Evolutionary conservation across 371 early-diverging fungal genomes (phyloP), one percentile per base, ranked within the genome.

Genomic region (Smittium culicis): DNA sequence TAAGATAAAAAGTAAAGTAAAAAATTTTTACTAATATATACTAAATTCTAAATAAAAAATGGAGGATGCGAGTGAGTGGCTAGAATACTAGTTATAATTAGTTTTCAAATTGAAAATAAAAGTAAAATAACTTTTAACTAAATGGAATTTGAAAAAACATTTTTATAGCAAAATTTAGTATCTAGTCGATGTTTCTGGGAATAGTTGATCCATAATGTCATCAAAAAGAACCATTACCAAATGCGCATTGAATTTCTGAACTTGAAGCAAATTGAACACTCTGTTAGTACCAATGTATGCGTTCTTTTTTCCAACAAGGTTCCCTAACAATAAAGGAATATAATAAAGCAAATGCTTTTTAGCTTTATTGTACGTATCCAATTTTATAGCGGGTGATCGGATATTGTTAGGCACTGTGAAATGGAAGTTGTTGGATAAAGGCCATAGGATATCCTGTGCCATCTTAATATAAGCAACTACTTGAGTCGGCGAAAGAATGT

Each of bases 271-370:
- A 31, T 82, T 83, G 68, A 87, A 82, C 11, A 91, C 72, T 34
- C 88, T 74, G 32, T 80, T 66, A 0, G 93, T 91, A 8, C 93
- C 94, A 33, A 83, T 79, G 17, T 83, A 73, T 0, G 93, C 89
- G 69, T 94, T 94, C 66, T 86, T 84, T 61, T 84, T 78, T 1
- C 94, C 94, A 0, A 93, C 90, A 82, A 92, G 83, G 62, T 77
- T 83, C 1, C 89, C 92, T 32, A 92, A 67, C 45, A 87, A 61
- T 59, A 89, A 86, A 67, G 81, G 76, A 35, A 76, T 60, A 25
- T 68, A 77, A 68, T 69, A 70, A 54, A 73, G 65, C 1, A 71
- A 56, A 28, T 70, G 70, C 16, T 5, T n/a, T 1, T 63, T 29
- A 0, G 78, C 78, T 2, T 54, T 29, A 8, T 16, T 1, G 32